Evolutionary conservation across 352 stramenopile genomes (phyloP).

Genomic region (Pythium aquatile): DNA sequence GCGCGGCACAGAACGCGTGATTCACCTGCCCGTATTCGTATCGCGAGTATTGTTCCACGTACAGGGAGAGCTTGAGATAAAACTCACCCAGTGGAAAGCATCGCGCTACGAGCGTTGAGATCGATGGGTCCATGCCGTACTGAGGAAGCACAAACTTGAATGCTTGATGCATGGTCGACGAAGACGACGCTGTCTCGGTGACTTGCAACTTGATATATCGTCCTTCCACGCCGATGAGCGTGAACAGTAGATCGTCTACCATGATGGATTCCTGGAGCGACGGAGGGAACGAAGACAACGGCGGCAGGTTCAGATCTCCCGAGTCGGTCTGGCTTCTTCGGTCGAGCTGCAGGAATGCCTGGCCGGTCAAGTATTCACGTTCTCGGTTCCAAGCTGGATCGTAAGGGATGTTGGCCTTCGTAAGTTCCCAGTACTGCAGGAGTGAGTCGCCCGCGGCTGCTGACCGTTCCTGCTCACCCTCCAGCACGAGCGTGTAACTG

Average conservation of each 20-base stretch:
- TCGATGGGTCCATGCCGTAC: slow-evolving; percentile 79
- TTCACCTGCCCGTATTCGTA: slow-evolving; percentile 94
- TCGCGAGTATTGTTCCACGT: slow-evolving; percentile 78
- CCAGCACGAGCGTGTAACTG: slow-evolving; percentile 38
- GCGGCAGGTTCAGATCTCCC: slow-evolving; percentile 49
- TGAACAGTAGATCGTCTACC: slow-evolving; percentile 82
- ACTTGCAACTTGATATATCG: slow-evolving; percentile 77
- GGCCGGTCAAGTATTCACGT: slow-evolving; percentile 73
- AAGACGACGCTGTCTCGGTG: slow-evolving; percentile 31
- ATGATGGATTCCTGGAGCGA: slow-evolving; percentile 81
- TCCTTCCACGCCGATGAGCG: slow-evolving; percentile 76
- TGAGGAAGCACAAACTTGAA: slow-evolving; percentile 71
- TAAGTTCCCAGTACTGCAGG: slow-evolving; percentile 78
- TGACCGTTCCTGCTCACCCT: slow-evolving; percentile 42
- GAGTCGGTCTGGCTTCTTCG: slow-evolving; percentile 37
- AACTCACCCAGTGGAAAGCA: slow-evolving; percentile 75
- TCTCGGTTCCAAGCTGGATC: slow-evolving; percentile 85
- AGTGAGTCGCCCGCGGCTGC: slow-evolving; percentile 36
- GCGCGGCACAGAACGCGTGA: slow-evolving; percentile 91
- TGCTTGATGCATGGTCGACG: slow-evolving; percentile 19
- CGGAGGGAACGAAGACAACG: slow-evolving; percentile 69
- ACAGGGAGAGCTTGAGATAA: slow-evolving; percentile 73
- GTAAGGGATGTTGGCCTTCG: slow-evolving; percentile 85
- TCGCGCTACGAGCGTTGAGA: slow-evolving; percentile 61
- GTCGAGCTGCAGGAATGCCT: slow-evolving; percentile 56